Base-by-base conservation (phyloP, 164 flowering plant genomes). In the Vitis riparia region DNA sequence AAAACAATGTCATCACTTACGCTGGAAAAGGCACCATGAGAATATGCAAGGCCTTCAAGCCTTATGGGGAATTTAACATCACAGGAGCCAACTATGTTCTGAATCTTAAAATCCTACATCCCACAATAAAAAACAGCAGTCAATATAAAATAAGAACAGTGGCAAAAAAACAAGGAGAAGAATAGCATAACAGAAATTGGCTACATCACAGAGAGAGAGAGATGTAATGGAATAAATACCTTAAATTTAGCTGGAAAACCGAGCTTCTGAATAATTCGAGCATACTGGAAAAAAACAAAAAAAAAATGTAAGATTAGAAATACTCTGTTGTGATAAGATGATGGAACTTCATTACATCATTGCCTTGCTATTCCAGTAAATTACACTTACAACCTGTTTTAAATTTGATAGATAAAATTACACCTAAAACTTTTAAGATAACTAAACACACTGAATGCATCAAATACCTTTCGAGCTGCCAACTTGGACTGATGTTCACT, bases 61-160 rank as follows among this genome's bases (percentile, higher is more conserved):
- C 93, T 82, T 44, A 93, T 91, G 9, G 98, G 98, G 67, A 93
- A 93, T 76, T 91, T 89, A 52, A 89, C 98, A 77, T 91, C 97
- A 79, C 98, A 91, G 15, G 98, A 93, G n/a, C 93, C 97, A 59
- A 93, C 97, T 48, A 93, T 91, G 62, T 93, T 93, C 76, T 93
- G 97, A 75, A 93, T 89, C 80, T 91, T 93, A 82, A 93, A 93
- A 68, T 93, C 94, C 98, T 93, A 69, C 50, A 70, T 27, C 71
- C 49, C 23, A 63, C 12, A 64, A 67, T n/a, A 9, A 62, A 9
- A 17, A n/a, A 8, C 52, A 61, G 0, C 3, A 52, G 37, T 19
- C 53, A 50, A 59, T 49, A 74, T 30, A 50, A 19, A 48, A 51
- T 23, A 60, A 15, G 37, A 65, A n/a, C 17, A 65, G 16, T 63